Evolutionary conservation across 139 green algal species (phyloP).

Genomic region (Yamagishiella unicocca): DNA sequence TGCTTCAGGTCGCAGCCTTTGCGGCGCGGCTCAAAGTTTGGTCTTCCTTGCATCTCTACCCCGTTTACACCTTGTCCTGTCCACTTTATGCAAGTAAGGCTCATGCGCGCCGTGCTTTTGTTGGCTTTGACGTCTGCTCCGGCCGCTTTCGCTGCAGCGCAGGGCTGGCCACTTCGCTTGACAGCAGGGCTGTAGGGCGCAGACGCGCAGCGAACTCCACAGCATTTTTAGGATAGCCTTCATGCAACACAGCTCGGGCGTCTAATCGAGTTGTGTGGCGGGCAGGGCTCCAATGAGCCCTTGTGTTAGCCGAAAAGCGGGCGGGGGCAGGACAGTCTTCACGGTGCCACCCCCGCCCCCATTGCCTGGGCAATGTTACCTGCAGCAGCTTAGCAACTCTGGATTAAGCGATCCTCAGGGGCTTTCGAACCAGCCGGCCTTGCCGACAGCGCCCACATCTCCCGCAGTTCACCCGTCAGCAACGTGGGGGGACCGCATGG

Average conservation of each 20-base stretch:
- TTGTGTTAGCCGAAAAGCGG: slow-evolving; percentile 35
- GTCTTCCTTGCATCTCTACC: not conserved
- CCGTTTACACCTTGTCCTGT: not conserved
- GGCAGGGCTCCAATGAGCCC: slow-evolving; percentile 21
- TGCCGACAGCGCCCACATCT: not conserved
- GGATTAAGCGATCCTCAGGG: not conserved
- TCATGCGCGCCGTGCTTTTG: not conserved
- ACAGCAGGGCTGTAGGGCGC: not conserved
- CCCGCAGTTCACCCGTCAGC: not conserved
- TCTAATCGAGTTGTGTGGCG: not conserved
- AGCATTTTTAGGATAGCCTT: not conserved
- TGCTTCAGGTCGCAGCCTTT: slow-evolving; percentile 12
- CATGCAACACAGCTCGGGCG: not conserved
- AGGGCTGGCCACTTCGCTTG: not conserved
- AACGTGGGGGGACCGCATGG: slow-evolving; percentile 39
- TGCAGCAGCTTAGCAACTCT: not conserved
- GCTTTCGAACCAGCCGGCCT: not conserved
- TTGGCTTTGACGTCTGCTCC: not conserved
- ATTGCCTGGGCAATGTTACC: not conserved
- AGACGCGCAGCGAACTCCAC: not conserved
- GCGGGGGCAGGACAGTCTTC: slow-evolving; percentile 27
- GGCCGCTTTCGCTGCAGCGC: not conserved
- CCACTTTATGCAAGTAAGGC: not conserved
- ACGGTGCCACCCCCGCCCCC: slow-evolving; percentile 35
- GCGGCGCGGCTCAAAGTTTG: not conserved